Conservation (phyloP, 2,329 filamentous ascomycete species). For the Sclerotiophoma versabilis region DNA sequence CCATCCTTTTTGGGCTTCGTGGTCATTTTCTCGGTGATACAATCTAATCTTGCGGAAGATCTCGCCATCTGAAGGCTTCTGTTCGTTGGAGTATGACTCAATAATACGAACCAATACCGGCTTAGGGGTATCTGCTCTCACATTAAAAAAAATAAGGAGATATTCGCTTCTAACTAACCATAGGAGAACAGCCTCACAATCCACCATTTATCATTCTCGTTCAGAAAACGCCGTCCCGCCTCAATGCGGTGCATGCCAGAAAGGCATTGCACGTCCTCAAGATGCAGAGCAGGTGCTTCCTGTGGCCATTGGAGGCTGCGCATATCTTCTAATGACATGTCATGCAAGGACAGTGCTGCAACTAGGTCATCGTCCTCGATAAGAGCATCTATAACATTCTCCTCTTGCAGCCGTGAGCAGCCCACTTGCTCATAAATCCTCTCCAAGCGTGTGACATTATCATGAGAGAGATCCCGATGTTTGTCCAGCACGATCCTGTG, state of each 20-base stretch:
- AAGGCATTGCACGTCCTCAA: slow-evolving; percentile 25
- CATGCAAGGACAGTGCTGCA: slow-evolving; percentile 13
- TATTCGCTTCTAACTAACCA: slow-evolving; percentile 6
- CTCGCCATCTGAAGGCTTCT: slow-evolving; percentile 21
- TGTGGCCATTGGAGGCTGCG: slow-evolving; percentile 13
- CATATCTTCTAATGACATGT: slow-evolving; percentile 12
- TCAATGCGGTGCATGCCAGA: slow-evolving; percentile 22
- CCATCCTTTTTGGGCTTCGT: slow-evolving; percentile 20
- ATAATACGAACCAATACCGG: slow-evolving; percentile 17
- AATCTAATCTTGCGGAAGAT: slow-evolving; percentile 24
- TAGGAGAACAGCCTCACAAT: slow-evolving; percentile 24
- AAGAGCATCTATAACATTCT: slow-evolving; percentile 27
- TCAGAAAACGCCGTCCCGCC: slow-evolving; percentile 19
- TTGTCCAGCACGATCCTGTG: slow-evolving; percentile 3
- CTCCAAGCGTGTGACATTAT: neutral
- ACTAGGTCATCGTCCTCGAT: slow-evolving; percentile 18
- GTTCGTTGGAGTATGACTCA: slow-evolving; percentile 22
- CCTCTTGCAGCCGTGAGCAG: slow-evolving; percentile 20
- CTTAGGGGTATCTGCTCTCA: slow-evolving; percentile 15
- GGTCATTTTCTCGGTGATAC: slow-evolving; percentile 22
- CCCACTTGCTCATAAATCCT: neutral
- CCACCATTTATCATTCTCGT: slow-evolving; percentile 32
- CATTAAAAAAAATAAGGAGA: neutral
- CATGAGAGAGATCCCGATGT: slow-evolving; percentile 1
- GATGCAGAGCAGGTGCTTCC: slow-evolving; percentile 19